A percentile compares a stretch with the other conserved stretches of the same genome.
Evolutionary conservation across 768 basidiomycete species (phyloP).

Genomic region (Kwoniella heveanensis): DNA sequence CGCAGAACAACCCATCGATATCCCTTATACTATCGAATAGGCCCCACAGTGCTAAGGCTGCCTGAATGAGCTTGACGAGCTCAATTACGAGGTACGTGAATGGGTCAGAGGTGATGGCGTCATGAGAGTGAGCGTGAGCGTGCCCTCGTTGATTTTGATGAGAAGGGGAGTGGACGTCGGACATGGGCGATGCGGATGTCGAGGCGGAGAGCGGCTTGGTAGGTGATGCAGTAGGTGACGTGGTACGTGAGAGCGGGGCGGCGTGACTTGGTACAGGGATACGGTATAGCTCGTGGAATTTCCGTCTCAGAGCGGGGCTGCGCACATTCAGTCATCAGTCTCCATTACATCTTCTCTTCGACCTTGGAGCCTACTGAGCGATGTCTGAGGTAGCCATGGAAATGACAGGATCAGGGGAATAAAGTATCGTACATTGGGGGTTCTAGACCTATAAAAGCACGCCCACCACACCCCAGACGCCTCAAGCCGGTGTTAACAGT

Average conservation of each 20-base stretch:
- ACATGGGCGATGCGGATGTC: neutral
- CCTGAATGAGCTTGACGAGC: constrained; percentile 45
- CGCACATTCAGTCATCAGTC: constrained; percentile 4
- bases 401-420: too few species aligned
- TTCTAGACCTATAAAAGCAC: constrained; percentile 46
- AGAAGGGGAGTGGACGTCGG: neutral
- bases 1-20: constrained; percentile 48
- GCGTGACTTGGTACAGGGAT: constrained; percentile 33
- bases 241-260: constrained; percentile 15
- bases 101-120: constrained; percentile 32
- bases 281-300: constrained; percentile 44
- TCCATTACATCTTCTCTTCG: too few species aligned
- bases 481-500: constrained; percentile 48
- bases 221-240: constrained; percentile 36
- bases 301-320: constrained; percentile 43
- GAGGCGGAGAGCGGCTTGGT: constrained; percentile 3
- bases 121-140: constrained; percentile 2
- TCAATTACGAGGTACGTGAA: constrained; percentile 40
- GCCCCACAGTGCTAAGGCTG: constrained; percentile 42
- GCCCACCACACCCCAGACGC: constrained; percentile 48
- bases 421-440: constrained; percentile 44
- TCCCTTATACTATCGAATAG: constrained; percentile 23
- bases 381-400: neutral
- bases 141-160: neutral
- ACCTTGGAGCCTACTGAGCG: too few species aligned